Percentiles rank a stretch among this genome's conserved stretches.
Evolutionary conservation across 2,329 filamentous ascomycete species (phyloP).

Genomic region (Colletotrichum sansevieriae): DNA sequence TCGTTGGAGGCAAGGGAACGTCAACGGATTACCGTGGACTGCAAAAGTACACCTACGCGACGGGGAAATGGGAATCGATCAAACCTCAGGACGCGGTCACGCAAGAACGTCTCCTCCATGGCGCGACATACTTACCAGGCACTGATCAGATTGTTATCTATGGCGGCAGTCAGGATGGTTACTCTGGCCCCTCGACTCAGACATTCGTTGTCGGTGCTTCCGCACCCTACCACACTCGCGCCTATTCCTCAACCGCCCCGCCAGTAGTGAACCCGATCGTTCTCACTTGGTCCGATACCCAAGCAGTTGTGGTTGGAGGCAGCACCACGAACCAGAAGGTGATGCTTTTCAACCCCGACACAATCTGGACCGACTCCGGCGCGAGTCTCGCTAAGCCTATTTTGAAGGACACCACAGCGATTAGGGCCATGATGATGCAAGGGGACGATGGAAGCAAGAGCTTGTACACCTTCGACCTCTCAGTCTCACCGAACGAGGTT

Average conservation of each 20-base stretch:
- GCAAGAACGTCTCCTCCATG: constrained; percentile 80
- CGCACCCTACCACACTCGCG: constrained; percentile 72
- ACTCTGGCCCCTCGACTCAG: constrained; percentile 71
- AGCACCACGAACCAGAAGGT: constrained; percentile 73
- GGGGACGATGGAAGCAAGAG: constrained; percentile 83
- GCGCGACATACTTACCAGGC: constrained; percentile 78
- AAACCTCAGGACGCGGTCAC: constrained; percentile 63
- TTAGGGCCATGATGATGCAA: constrained; percentile 75
- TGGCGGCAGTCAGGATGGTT: constrained; percentile 77
- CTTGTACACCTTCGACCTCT: constrained; percentile 83
- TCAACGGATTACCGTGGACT: constrained; percentile 76
- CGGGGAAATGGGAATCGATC: constrained; percentile 65
- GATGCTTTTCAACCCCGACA: constrained; percentile 76
- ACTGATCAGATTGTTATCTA: constrained; percentile 83
- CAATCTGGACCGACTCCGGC: constrained; percentile 77
- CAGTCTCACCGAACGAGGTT: constrained; percentile 79
- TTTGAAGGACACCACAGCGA: constrained; percentile 65
- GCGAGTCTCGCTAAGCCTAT: constrained; percentile 73
- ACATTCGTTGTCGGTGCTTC: constrained; percentile 80
- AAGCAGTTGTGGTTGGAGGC: constrained; percentile 83
- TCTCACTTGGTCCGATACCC: constrained; percentile 77
- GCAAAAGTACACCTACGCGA: constrained; percentile 73
- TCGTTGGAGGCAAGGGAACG: constrained; percentile 79
- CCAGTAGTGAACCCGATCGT: constrained; percentile 78
- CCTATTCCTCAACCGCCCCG: constrained; percentile 71